phyloP scores from a whole-genome alignment of 2,329 filamentous ascomycete genomes.

The Ramichloridium luteum region DNA sequence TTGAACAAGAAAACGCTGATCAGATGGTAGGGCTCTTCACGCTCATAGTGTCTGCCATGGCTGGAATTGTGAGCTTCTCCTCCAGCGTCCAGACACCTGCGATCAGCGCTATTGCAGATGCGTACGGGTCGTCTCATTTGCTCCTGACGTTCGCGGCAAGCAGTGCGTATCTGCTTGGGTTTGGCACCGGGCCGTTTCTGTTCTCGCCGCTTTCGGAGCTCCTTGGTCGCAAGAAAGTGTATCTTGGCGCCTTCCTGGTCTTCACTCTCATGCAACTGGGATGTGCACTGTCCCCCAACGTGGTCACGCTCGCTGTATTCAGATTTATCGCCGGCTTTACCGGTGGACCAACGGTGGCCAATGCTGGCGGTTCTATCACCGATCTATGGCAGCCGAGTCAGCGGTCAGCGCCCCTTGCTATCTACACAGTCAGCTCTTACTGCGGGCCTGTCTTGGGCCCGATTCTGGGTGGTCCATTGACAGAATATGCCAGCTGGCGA shows the following conservation, averaged over 20 bases:
- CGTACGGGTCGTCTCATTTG: background rate
- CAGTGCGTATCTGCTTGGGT: background rate
- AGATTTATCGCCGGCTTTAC: background rate
- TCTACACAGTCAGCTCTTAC: conserved; percentile 4
- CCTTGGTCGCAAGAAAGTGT: background rate
- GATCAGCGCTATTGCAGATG: background rate
- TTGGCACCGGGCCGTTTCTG: background rate
- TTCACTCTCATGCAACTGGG: background rate
- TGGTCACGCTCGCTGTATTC: background rate
- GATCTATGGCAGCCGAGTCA: background rate
- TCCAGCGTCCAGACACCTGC: background rate
- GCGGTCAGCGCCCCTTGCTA: conserved; percentile 1
- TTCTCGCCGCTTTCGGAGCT: background rate
- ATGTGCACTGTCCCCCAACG: background rate
- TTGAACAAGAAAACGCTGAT: no score
- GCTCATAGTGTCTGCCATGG: no score
- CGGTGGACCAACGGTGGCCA: background rate
- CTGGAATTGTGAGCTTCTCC: no score
- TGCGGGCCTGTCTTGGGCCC: conserved; percentile 6
- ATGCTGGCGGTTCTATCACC: background rate
- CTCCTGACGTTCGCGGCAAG: background rate
- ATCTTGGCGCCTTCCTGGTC: background rate
- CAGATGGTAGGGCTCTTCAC: no score
- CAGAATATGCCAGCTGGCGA: conserved; percentile 10
- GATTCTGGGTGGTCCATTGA: conserved; percentile 10